Evolutionary conservation across 2,329 filamentous ascomycete species (phyloP).

Genomic region (Colletotrichum chlorophyti): DNA sequence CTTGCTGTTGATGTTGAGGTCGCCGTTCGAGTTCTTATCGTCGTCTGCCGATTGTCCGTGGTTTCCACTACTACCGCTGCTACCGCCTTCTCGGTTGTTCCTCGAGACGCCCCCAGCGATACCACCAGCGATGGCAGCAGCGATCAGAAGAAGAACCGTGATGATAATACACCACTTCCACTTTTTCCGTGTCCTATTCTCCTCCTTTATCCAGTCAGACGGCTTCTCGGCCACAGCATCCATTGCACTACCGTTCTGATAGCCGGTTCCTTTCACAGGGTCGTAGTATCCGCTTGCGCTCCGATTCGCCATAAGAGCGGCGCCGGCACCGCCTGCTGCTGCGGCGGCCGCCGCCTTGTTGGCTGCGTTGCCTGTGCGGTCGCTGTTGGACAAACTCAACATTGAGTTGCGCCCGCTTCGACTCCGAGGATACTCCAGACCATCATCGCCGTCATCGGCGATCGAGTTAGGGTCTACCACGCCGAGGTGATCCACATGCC

Average conservation of each 20-base stretch:
- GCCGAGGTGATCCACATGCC: constrained; percentile 57
- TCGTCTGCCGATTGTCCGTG: constrained; percentile 59
- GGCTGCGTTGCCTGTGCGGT: constrained; percentile 37
- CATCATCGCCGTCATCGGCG: constrained; percentile 88
- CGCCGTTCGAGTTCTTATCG: constrained; percentile 70
- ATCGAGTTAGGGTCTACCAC: constrained; percentile 81
- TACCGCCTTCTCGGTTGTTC: constrained; percentile 45
- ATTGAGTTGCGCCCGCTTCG: constrained; percentile 62
- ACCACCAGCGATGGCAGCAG: constrained; percentile 74
- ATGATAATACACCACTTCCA: constrained; percentile 74
- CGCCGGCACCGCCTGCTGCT: constrained; percentile 54
- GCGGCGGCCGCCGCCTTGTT: constrained; percentile 36
- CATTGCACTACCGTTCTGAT: constrained; percentile 25
- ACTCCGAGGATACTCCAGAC: constrained; percentile 60
- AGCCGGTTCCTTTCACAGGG: constrained; percentile 50
- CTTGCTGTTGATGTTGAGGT: constrained; percentile 74
- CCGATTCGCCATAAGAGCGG: constrained; percentile 41
- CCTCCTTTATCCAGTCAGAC: constrained; percentile 65
- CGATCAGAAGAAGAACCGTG: constrained; percentile 67
- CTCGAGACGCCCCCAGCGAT: constrained; percentile 75
- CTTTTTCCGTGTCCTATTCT: constrained; percentile 68
- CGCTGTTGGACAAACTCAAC: constrained; percentile 60
- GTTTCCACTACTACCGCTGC: constrained; percentile 34
- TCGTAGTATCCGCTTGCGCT: constrained; percentile 59
- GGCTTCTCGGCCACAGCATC: constrained; percentile 62